Evolutionary conservation across 164 flowering plant species (phyloP), one percentile per base, ranked within the genome.

Genomic region (Berberis thunbergii): DNA sequence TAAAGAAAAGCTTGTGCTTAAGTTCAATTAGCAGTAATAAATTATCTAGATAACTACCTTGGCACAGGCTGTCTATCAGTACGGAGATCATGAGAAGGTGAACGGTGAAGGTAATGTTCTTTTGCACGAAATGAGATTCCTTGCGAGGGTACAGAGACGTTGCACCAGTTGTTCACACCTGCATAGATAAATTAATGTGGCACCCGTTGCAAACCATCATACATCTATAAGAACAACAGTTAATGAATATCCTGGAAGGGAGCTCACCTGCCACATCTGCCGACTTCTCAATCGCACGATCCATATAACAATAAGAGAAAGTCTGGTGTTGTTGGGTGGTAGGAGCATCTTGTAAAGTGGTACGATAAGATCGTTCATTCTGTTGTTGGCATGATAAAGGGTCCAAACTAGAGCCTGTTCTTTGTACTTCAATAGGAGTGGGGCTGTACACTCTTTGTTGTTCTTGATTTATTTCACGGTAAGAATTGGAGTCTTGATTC

Each of bases 131-230:
- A 45, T 12, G 76, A 40, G 41, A 45, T 44, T 63, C 75, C 76
- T n/a, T 50, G 76, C 3, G 57, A 45, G 43, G 64, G 53, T 6
- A 65, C 54, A 49, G 74, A 72, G 60, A 55, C 50, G 59, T 70
- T 63, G 49, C 70, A 70, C 66, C 70, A 69, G 63, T 59, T 73
- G 55, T 68, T 65, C 39, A 55, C 42, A 48, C 72, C 86, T 83
- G 77, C 41, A 70, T 4, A 39, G 49, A 49, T 5, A 45, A 45
- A 64, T 9, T 40, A 54, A 54, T 6, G 63, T 44, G 44, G n/a
- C 48, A 11, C 38, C 4, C 3, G 12, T 4, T 70, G 49, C 8
- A 59, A 48, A 45, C 7, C 4, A 67, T 3, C n/a, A 55, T 46
- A 67, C 11, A 60, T 13, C 41, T 10, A 7, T 50, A 7, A 44